Evolutionary conservation across 306 rosid species (phyloP).

Genomic region (Trifolium pratense): DNA sequence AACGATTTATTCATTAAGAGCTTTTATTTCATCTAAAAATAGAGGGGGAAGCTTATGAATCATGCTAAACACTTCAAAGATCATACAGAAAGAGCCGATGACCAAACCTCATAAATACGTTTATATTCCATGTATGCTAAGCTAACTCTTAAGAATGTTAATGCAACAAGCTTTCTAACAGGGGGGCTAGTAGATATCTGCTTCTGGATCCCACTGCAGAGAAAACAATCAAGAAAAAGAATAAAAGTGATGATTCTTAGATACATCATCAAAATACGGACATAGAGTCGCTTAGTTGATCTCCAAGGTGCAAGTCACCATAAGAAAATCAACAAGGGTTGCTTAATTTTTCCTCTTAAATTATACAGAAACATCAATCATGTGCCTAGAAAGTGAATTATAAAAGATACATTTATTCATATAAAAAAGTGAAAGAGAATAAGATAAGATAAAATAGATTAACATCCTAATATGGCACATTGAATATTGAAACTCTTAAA

Average conservation of each 20-base stretch:
- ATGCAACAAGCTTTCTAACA: constrained; percentile 77
- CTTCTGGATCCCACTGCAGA: constrained; percentile 82
- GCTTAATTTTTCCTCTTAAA: too few species aligned
- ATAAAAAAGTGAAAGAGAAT: too few species aligned
- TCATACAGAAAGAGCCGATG: constrained; percentile 19
- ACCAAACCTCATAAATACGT: constrained; percentile 82
- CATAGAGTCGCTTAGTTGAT: too few species aligned
- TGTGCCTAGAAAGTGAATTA: too few species aligned
- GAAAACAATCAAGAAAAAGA: constrained; percentile 29
- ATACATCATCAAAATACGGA: not conserved
- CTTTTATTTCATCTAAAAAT: constrained; percentile 24
- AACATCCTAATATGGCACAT: too few species aligned
- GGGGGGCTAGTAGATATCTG: constrained; percentile 73
- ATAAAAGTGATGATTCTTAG: constrained; percentile 6
- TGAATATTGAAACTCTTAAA: too few species aligned
- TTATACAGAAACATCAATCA: too few species aligned
- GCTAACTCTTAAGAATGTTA: constrained; percentile 70
- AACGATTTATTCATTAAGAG: not conserved
- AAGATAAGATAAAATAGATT: too few species aligned
- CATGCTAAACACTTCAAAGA: constrained; percentile 28
- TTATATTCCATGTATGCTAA: constrained; percentile 81
- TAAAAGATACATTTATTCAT: too few species aligned
- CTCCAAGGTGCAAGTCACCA: not conserved
- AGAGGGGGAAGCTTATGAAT: constrained; percentile 2
- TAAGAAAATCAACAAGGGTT: too few species aligned